phyloP scores from a whole-genome alignment of 305 asterid species.

The Rubia tinctorum region DNA sequence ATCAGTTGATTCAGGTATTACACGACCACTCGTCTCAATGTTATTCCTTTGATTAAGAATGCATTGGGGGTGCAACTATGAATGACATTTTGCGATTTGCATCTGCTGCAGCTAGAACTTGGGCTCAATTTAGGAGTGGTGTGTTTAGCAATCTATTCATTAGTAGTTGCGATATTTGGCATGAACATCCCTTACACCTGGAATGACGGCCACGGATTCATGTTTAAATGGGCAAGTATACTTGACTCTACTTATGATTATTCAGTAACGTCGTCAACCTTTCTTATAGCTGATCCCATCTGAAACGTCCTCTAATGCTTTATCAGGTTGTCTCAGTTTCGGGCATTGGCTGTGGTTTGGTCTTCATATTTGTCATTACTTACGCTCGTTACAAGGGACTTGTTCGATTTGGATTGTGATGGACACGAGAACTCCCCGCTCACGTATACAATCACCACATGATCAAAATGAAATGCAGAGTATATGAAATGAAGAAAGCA shows the following conservation, averaged over 20 bases:
- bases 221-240: slow-evolving; percentile 86
- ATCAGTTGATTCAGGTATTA: slow-evolving; percentile 90
- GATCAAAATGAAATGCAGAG: neutral
- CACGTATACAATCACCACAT: neutral
- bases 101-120: slow-evolving; percentile 66
- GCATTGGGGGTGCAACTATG: neutral
- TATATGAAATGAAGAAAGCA: neutral
- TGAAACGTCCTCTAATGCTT: neutral
- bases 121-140: slow-evolving; percentile 80
- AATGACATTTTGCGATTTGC: neutral
- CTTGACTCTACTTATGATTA: neutral
- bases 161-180: slow-evolving; percentile 77
- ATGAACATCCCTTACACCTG: slow-evolving; percentile 92
- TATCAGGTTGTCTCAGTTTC: slow-evolving; percentile 45
- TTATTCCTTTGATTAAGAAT: neutral
- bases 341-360: slow-evolving; percentile 28
- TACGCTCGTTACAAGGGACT: slow-evolving; percentile 83
- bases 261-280: neutral
- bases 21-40: neutral
- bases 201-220: slow-evolving; percentile 52
- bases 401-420: slow-evolving; percentile 42
- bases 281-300: neutral
- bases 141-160: slow-evolving; percentile 52
- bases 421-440: neutral
- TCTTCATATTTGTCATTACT: slow-evolving; percentile 45